Base-by-base conservation (phyloP, 2,329 filamentous ascomycete genomes). In the Aspergillus tubingensis region DNA sequence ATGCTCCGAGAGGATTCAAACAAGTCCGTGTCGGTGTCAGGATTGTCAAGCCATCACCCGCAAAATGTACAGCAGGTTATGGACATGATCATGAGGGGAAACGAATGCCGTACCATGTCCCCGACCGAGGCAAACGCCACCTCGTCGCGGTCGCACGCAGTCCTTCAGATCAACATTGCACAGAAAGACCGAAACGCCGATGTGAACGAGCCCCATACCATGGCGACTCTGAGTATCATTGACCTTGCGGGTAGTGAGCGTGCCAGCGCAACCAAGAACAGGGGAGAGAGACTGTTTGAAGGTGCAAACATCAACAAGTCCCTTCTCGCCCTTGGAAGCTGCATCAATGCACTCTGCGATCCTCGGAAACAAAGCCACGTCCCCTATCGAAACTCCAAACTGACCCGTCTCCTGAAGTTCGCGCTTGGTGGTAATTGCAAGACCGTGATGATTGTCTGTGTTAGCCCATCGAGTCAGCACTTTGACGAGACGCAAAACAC, bases 271-370 rank as follows among this genome's bases (percentile, higher is more conserved):
- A 99, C 95, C 19, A 96, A 97, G 80, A 99, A 99, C 76, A 84
- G 95, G 57, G 95, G 95, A 58, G 94, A 96, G 74, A 85, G 95
- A 39, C 81, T 99, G 39, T 83, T 93, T 13, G 95, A 99, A 77
- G 95, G 95, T 65, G 95, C 95, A 70, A 99, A 99, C 77, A 99
- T 99, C 85, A 99, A 99, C 86, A 97, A 98, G 74, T 99, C 95
- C 1, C 83, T 99, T 2, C 86, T 99, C 15, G 94, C 95, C 0
- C 81, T 99, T 8, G 95, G 95, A 63, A 94, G 94, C 77, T 99
- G 95, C 79, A 99, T 99, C 83, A 99, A 99, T 70, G 96, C 95
- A 5, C 87, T 99, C 15, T 99, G 95, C 79, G 95, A 99, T 72
- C 87, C 91, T 4, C 87, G 92, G 54, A 96, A 95, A 79, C 89